Percentiles rank a stretch among this genome's conserved stretches.
Evolutionary conservation across 2,329 filamentous ascomycete species (phyloP).

Genomic region (Capronia americana): DNA sequence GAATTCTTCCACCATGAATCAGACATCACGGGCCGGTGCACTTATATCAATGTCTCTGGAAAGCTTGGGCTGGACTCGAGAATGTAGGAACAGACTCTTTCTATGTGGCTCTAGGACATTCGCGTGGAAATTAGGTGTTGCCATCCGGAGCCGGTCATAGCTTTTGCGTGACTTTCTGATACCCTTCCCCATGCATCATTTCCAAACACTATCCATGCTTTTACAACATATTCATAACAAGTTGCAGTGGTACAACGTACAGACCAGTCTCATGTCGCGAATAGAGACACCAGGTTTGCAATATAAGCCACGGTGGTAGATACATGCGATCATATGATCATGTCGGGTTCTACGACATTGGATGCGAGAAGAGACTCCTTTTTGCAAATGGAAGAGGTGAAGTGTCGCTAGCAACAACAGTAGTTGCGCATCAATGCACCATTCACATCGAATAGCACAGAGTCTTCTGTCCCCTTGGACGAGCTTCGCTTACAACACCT

Average conservation of each 20-base stretch:
- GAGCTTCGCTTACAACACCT: slow-evolving; percentile 70
- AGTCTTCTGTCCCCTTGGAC: background rate
- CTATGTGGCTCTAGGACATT: background rate
- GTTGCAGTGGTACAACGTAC: slow-evolving; percentile 8
- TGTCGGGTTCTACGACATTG: slow-evolving; percentile 7
- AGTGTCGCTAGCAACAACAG: background rate
- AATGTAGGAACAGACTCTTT: no score
- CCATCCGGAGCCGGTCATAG: background rate
- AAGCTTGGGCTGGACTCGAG: no score
- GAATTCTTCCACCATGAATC: no score
- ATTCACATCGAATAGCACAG: background rate
- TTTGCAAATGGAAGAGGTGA: slow-evolving; percentile 1
- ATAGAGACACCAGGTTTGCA: slow-evolving; percentile 8
- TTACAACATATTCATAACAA: background rate
- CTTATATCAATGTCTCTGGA: no score
- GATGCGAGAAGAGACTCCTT: slow-evolving; percentile 16
- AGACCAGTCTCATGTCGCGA: slow-evolving; percentile 1
- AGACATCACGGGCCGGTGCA: no score
- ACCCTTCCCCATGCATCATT: background rate
- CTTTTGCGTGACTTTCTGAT: background rate
- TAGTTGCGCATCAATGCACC: slow-evolving; percentile 2
- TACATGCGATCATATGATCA: slow-evolving; percentile 18
- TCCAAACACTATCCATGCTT: background rate
- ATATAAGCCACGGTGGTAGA: slow-evolving; percentile 13
- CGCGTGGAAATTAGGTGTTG: background rate